Evolutionary conservation across 164 flowering plant genomes (phyloP), one percentile per base, ranked within the genome.

Genomic region (Vitis rupestris): DNA sequence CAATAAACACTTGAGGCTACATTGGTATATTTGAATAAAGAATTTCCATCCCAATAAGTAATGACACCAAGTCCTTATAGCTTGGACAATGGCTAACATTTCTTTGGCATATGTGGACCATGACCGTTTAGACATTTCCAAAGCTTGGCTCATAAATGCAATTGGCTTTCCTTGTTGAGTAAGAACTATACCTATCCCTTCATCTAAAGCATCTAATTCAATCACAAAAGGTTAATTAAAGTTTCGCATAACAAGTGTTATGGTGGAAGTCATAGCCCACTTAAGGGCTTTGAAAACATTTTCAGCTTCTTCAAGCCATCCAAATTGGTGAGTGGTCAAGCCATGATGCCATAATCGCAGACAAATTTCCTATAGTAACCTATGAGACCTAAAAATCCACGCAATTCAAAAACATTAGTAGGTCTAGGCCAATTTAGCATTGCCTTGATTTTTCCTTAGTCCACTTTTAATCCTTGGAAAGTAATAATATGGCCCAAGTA

Each of bases 331-430:
- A 17, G 29, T 2, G 70, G 70, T 2, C 13, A 0, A 9, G 53
- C 53, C 10, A 67, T 67, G 1, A 10, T 31, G 9, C 29, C 52
- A 55, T 31, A 67, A 9, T 10, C 1, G 2, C 44, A 2, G 10
- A 67, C 30, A 67, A 67, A 67, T 5, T 51, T 15, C 3, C 52
- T 37, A 16, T 67, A 56, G 11, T 55, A 67, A 8, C 70, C 61
- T 2, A 62, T 9, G 1, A 67, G 27, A 1, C 70, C 70, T n/a
- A 67, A 15, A 14, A 59, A 67, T 9, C 54, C 70, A 2, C 63
- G 12, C 53, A 67, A 47, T 17, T 67, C 14, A 3, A 3, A 29
- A 9, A 37, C 4, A 57, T n/a, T 57, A 1, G 15, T 16, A 15
- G 63, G 70, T 1, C 2, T 0, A 0, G 63, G 70, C 70, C 70